Percentiles rank a stretch among this genome's conserved stretches.
Conservation (phyloP, 73 alveolate genomes). For the Paramecium octaurelia region DNA sequence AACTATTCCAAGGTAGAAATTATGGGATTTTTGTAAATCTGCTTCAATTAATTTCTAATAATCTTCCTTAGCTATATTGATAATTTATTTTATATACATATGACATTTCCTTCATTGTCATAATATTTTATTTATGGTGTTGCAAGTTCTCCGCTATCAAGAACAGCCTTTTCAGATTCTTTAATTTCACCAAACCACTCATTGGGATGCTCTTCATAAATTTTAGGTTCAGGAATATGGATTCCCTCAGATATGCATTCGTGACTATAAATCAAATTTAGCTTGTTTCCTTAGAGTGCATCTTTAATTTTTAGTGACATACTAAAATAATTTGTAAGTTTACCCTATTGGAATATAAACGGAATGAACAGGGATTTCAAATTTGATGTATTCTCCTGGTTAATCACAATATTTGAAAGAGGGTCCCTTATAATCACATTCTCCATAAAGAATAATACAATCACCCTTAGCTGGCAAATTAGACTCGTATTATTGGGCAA, state of each 20-base stretch:
- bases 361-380: background rate
- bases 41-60: background rate
- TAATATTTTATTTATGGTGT: background rate
- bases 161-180: background rate
- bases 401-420: background rate
- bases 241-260: background rate
- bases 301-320: background rate
- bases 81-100: background rate
- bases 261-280: background rate
- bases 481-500: background rate
- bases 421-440: constrained; percentile 7
- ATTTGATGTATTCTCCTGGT: background rate
- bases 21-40: background rate
- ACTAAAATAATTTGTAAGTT: background rate
- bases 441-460: constrained; percentile 11
- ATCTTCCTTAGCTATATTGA: background rate
- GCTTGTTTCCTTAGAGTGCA: background rate
- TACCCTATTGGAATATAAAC: background rate
- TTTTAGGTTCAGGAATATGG: background rate
- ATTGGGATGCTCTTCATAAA: background rate
- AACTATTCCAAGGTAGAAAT: background rate
- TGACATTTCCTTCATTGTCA: background rate
- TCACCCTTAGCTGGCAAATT: constrained; percentile 4
- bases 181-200: background rate
- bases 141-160: background rate